Evolutionary conservation across 2,329 filamentous ascomycete genomes (phyloP).

Genomic region (Akanthomyces muscarius): DNA sequence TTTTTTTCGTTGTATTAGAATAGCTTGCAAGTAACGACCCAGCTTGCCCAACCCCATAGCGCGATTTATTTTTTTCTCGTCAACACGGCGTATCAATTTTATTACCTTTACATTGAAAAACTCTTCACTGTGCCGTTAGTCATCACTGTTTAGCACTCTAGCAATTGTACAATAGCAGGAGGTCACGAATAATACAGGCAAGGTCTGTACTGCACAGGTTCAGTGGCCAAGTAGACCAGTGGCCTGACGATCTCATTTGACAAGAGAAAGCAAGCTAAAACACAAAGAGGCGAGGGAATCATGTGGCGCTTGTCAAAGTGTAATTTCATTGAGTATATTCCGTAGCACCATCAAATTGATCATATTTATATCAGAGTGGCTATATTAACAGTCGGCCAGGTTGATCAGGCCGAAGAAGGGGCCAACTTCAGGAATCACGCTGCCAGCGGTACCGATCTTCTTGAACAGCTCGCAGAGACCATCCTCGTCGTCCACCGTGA

Average conservation of each 20-base stretch:
- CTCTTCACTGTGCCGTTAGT: not conserved
- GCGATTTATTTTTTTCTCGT: slow-evolving; percentile 2
- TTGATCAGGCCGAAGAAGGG: slow-evolving; percentile 18
- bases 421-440: slow-evolving; percentile 17
- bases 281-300: no score
- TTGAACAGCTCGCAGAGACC: slow-evolving; percentile 17
- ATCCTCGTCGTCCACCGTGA: slow-evolving; percentile 13
- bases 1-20: slow-evolving; percentile 8
- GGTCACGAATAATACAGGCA: no score
- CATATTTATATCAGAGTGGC: not conserved
- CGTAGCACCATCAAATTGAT: no score
- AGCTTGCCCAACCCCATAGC: slow-evolving; percentile 11
- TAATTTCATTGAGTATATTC: not conserved
- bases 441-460: slow-evolving; percentile 17
- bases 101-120: not conserved
- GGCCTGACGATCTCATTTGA: no score
- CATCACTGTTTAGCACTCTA: not conserved
- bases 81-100: not conserved
- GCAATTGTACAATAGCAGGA: no score
- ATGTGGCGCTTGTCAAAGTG: not conserved
- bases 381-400: slow-evolving; percentile 16
- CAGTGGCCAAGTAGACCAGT: no score
- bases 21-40: slow-evolving; percentile 13
- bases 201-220: no score
- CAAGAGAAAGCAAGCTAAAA: no score